phyloP scores from a whole-genome alignment of 2,329 filamentous ascomycete genomes.

The Calonectria leucothoes region DNA sequence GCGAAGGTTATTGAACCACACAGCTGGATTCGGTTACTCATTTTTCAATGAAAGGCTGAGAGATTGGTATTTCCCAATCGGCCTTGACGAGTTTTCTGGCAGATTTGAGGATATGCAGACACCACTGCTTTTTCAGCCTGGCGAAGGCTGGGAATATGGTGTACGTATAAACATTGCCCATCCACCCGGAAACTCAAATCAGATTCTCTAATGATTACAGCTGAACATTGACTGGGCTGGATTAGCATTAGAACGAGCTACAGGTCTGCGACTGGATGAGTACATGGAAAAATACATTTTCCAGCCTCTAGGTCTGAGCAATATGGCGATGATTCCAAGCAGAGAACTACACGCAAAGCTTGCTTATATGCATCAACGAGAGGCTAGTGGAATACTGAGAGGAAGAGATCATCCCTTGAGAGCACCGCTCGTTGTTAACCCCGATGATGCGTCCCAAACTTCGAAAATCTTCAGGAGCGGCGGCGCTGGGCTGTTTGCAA shows the following conservation, averaged over 20 bases:
- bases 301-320: conserved; percentile 57
- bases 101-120: conserved; percentile 61
- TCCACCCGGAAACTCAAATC: background rate
- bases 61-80: conserved; percentile 60
- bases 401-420: conserved; percentile 63
- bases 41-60: conserved; percentile 64
- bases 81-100: conserved; percentile 69
- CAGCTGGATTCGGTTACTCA: conserved; percentile 67
- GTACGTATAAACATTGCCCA: conserved; percentile 47
- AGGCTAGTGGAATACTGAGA: conserved; percentile 54
- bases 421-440: conserved; percentile 53
- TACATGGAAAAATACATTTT: conserved; percentile 62
- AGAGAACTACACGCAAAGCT: conserved; percentile 64
- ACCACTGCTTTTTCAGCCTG: conserved; percentile 73
- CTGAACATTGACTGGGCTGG: conserved; percentile 66
- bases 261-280: conserved; percentile 56
- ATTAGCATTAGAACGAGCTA: conserved; percentile 58
- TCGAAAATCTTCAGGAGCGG: conserved; percentile 65
- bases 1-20: conserved; percentile 68
- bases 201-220: conserved; percentile 45
- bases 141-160: conserved; percentile 70
- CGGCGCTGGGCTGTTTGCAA: conserved; percentile 71
- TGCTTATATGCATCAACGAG: conserved; percentile 67
- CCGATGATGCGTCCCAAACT: conserved; percentile 53
- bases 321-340: conserved; percentile 68